Conservation (phyloP, 2,329 filamentous ascomycete genomes). For the Venturia asperata region DNA sequence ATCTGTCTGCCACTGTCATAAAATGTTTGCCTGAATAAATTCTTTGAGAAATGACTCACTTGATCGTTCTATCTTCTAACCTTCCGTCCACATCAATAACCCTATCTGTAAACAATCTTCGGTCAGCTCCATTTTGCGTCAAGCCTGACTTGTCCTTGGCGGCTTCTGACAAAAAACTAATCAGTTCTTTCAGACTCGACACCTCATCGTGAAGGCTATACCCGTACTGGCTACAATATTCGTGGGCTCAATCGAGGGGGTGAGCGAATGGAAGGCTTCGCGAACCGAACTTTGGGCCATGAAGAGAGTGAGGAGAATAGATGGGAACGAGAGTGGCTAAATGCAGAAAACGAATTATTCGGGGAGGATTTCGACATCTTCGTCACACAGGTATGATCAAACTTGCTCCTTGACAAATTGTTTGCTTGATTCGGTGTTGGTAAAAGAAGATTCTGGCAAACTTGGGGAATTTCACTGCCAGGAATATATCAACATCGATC, state of each 20-base stretch:
- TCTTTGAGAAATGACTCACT: no score
- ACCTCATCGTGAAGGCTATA: constrained; percentile 24
- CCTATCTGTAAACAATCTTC: no score
- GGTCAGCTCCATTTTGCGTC: no score
- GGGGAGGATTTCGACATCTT: not conserved
- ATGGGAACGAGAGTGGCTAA: not conserved
- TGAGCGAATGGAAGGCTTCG: constrained; percentile 3
- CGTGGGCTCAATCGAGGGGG: not conserved
- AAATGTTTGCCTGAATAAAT: no score
- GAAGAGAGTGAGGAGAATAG: constrained; percentile 1
- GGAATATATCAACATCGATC: not conserved
- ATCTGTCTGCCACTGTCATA: no score
- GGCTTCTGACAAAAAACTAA: no score
- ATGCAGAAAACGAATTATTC: not conserved
- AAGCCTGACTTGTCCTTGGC: no score
- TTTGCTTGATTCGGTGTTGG: not conserved
- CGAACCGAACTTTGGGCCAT: not conserved
- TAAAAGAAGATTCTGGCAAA: not conserved
- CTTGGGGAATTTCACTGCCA: not conserved
- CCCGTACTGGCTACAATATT: constrained; percentile 19
- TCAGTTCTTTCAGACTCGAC: no score
- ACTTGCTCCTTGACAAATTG: no score
- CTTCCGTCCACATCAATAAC: no score
- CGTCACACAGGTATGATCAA: not conserved
- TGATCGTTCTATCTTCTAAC: no score